These are phyloP conservation scores for Exophiala calicioides DNA, from an alignment of 2,329 filamentous ascomycete species.

Conservation along the genomic window DNA sequence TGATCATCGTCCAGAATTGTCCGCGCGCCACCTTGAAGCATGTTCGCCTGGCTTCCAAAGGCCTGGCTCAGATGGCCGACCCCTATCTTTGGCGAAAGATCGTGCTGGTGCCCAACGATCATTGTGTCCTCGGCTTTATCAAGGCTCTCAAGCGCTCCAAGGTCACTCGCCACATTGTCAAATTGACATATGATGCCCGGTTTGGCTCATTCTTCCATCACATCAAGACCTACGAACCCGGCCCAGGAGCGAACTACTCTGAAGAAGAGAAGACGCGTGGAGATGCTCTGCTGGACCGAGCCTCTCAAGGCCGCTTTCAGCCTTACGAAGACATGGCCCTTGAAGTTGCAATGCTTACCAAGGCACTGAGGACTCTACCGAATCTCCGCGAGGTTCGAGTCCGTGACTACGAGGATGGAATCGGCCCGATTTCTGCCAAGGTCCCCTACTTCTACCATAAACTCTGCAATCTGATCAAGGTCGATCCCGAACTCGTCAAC, in stretches of 20 bases:
- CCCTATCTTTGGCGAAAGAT: conserved; percentile 24
- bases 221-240: conserved; percentile 14
- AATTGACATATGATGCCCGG: conserved; percentile 24
- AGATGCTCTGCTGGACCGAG: conserved; percentile 11
- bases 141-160: conserved; percentile 18
- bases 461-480: conserved; percentile 12
- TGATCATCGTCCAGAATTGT: conserved; percentile 23
- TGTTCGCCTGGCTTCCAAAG: conserved; percentile 25
- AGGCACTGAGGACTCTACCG: conserved; percentile 17
- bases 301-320: conserved; percentile 17
- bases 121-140: conserved; percentile 23
- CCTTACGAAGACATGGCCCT: conserved; percentile 22
- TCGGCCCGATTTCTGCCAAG: background rate
- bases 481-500: conserved; percentile 12
- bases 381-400: conserved; percentile 19
- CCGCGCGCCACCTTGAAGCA: conserved; percentile 22
- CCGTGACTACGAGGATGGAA: conserved; percentile 19
- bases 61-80: conserved; percentile 20
- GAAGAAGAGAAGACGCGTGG: conserved; percentile 8
- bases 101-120: conserved; percentile 24
- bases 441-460: conserved; percentile 23
- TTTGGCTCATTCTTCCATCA: conserved; percentile 18
- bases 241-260: conserved; percentile 1
- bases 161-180: conserved; percentile 18
- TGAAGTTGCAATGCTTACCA: conserved; percentile 22